Base-by-base conservation (phyloP, 1,284 basidiomycete species). In the Trametes pubescens region DNA sequence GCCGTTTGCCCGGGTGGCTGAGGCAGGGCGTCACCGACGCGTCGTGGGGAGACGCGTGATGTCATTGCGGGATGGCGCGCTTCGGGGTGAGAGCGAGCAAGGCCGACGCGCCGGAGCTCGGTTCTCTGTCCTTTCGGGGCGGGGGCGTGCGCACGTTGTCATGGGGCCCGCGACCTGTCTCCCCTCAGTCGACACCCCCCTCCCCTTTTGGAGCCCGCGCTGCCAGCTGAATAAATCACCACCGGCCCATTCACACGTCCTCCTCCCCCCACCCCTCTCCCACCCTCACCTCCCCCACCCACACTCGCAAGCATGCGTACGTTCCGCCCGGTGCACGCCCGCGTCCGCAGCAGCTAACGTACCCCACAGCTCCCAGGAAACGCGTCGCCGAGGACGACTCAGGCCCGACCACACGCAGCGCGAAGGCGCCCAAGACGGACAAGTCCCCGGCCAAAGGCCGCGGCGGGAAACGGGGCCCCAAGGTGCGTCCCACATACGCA, bases 351-450 rank as follows among this genome's bases (percentile, higher is more conserved):
- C 26, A 18, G 49, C 57, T 55, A 37, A 60, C 49, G 29, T 44
- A 21, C 34, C 21, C 2, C 35, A n/a, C 52, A 69, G 53, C 71
- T 79, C 83, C 81, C 49, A 81, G 76, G 64, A 86, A 86, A 75
- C 81, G 84, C 64, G 75, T 78, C 61, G 78, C 82, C 53, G 78
- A 80, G 21, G 82, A 81, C 18, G 79, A 80, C 18, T 74, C 71
- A 46, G 67, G 78, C 10, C 72, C 75, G 14, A 82, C 83, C 32
- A 74, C 76, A 55, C 82, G 84, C 57, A 77, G 81, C 43, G 75
- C 82, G 16, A 86, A 86, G 73, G 77, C 77, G 8, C 78, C 83
- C 47, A 86, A 82, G 72, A 85, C 81, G 16, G 80, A 78, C 49
- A 32, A 52, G 52, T 56, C 70, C 71, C 53, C 43, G 63, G 21